Percentiles rank a stretch among this genome's conserved stretches.
Evolutionary conservation across 2,329 filamentous ascomycete genomes (phyloP).

Genomic region (Sclerotinia glacialis): DNA sequence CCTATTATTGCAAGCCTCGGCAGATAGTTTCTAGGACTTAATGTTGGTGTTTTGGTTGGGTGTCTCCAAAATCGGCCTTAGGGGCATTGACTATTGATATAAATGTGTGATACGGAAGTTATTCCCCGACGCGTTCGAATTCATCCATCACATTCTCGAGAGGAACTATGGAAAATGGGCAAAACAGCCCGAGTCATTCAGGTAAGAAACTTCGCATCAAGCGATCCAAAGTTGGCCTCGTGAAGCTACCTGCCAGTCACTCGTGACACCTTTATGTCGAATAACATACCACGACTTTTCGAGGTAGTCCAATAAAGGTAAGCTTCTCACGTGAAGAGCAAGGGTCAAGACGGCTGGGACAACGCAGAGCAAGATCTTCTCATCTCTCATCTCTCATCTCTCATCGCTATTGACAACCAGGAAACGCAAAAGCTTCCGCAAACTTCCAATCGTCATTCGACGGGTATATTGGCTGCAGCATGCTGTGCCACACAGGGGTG

Average conservation of each 20-base stretch:
- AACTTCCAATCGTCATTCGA: neutral
- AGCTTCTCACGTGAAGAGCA: neutral
- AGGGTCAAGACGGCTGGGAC: neutral
- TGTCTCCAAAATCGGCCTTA: neutral
- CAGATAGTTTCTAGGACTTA: neutral
- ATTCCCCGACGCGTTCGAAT: neutral
- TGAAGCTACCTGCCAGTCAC: neutral
- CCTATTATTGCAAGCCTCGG: neutral
- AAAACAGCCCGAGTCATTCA: constrained; percentile 7
- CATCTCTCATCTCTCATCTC: constrained; percentile 19
- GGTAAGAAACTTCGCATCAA: neutral
- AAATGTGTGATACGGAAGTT: neutral
- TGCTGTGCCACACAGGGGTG: neutral
- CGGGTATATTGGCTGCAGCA: constrained; percentile 7
- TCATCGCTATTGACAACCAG: constrained; percentile 13
- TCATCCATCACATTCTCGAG: neutral
- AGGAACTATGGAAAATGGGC: neutral
- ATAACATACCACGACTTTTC: constrained; percentile 1
- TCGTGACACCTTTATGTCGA: neutral
- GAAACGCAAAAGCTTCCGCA: constrained; percentile 13
- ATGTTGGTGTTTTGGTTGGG: neutral
- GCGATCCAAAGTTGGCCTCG: neutral
- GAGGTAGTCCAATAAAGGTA: neutral
- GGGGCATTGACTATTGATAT: neutral
- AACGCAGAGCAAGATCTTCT: neutral